Evolutionary conservation across 768 basidiomycete species (phyloP), one percentile per base, ranked within the genome.

Genomic region (Grammothele lineata): DNA sequence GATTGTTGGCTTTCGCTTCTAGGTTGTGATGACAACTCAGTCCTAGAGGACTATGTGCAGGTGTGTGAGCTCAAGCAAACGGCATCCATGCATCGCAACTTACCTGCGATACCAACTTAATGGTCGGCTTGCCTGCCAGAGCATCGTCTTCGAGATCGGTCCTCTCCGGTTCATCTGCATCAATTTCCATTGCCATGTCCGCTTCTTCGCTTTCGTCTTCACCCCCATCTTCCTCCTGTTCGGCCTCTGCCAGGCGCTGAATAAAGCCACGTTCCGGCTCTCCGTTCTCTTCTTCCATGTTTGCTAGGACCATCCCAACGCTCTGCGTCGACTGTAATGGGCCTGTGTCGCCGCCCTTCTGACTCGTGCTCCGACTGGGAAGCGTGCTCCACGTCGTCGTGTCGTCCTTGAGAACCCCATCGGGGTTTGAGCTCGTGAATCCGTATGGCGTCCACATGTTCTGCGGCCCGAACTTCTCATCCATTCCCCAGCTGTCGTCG

Each of bases 381-480:
- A 75, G 58, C 15, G 83, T 82, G 54, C 83, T 87, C 87, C 87
- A 88, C 15, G 86, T 86, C 65, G 81, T 74, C 51, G 79, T 84
- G 56, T 87, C 86, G 38, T 87, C 85, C 48, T 73, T 77, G 22
- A 44, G 25, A 10, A 36, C 23, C 24, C 22, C 19, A 8, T 44
- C 48, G 14, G 30, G 38, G 7, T 70, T 46, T 0, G 54, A 45
- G 19, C 64, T 61, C 45, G 65, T 72, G 40, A 69, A 65, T 23
- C 75, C 76, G 54, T 81, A 82, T 37, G 74, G 70, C 14, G 76
- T 77, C 87, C 87, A 88, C 49, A 74, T 67, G 45, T 66, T 74
- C 27, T 76, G 70, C 32, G 70, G 69, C 0, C 75, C 68, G 45
- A 84, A 63, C 54, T 80, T 83, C 53, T 84, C 84, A 33, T 85